Conservation (phyloP, 805 yeast genomes). For the Lachancea thermotolerans region DNA sequence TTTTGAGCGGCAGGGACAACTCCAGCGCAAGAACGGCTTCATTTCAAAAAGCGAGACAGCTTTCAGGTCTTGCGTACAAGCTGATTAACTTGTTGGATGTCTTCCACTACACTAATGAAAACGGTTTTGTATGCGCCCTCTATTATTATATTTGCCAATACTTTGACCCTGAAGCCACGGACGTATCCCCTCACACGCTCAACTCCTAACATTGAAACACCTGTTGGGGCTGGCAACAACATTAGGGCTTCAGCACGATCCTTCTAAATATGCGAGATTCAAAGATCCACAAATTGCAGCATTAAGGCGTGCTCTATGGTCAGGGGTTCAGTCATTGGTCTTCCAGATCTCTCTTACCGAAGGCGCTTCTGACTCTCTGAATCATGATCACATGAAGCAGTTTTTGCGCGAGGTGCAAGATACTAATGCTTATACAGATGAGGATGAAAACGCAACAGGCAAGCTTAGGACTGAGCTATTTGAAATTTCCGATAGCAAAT, state of each 20-base stretch:
- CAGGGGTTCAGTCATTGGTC: conserved; percentile 15
- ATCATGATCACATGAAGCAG: conserved; percentile 8
- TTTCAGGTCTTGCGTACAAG: conserved; percentile 9
- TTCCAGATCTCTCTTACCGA: conserved; percentile 7
- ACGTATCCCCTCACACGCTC: conserved; percentile 6
- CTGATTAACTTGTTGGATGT: conserved; percentile 12
- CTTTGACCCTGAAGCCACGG: conserved; percentile 12
- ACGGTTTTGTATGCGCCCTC: conserved; percentile 10
- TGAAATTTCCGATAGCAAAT: conserved; percentile 12
- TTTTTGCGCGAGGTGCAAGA: conserved; percentile 4
- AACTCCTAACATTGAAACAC: conserved; percentile 8
- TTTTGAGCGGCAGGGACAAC: background rate
- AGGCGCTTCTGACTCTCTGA: conserved; percentile 6
- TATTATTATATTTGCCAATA: conserved; percentile 11
- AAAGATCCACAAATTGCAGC: conserved; percentile 1
- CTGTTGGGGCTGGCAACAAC: background rate
- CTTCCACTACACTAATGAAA: conserved; percentile 14
- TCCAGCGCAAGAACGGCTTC: too few relatives aligned
- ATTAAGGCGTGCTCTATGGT: conserved; percentile 11
- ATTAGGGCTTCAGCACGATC: conserved; percentile 14
- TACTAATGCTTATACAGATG: background rate
- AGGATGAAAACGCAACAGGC: background rate
- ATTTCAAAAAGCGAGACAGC: conserved; percentile 9
- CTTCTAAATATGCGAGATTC: conserved; percentile 8
- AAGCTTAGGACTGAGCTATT: conserved; percentile 10